Percentiles rank a stretch among this genome's conserved stretches.
These are phyloP conservation scores for Botryotinia calthae DNA, from an alignment of 2,329 filamentous ascomycete species.

Conservation along the genomic window DNA sequence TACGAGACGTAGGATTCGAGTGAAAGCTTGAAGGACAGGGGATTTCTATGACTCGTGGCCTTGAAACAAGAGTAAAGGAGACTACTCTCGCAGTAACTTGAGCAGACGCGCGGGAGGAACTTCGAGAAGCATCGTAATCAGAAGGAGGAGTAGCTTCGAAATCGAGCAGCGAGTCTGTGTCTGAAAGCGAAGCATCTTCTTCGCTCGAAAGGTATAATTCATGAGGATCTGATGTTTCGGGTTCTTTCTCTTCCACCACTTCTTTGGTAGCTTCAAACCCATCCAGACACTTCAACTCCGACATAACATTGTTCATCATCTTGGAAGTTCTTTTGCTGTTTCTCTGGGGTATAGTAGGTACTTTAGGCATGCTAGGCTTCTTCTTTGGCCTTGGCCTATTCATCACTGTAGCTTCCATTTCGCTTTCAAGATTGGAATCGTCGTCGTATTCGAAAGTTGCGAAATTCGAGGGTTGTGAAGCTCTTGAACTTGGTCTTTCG, in stretches of 20 bases:
- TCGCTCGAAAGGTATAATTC: conserved; percentile 64
- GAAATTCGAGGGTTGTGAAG: conserved; percentile 25
- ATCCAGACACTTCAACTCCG: conserved; percentile 34
- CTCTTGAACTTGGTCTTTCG: conserved; percentile 12
- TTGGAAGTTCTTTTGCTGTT: conserved; percentile 33
- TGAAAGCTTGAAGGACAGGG: conserved; percentile 8
- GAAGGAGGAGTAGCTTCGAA: conserved; percentile 38
- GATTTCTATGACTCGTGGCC: conserved; percentile 51
- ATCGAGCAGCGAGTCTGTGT: conserved; percentile 53
- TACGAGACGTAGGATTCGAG: conserved; percentile 13
- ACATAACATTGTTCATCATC: conserved; percentile 32
- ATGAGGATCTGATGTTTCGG: conserved; percentile 44
- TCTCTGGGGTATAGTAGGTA: conserved; percentile 30
- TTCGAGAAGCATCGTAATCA: conserved; percentile 39
- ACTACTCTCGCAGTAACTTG: conserved; percentile 58
- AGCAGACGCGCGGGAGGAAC: conserved; percentile 39
- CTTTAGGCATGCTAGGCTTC: conserved; percentile 26
- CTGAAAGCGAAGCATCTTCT: conserved; percentile 62
- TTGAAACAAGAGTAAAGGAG: conserved; percentile 58
- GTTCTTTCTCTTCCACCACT: conserved; percentile 23
- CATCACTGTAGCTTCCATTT: conserved; percentile 36
- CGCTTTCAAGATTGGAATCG: conserved; percentile 30
- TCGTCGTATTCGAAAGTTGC: conserved; percentile 31
- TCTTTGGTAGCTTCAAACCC: conserved; percentile 25
- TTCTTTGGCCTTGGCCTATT: conserved; percentile 30